These are phyloP conservation scores for Zygotorulaspora sp. DNA, from an alignment of 805 yeast genomes.

Conservation along the genomic window DNA sequence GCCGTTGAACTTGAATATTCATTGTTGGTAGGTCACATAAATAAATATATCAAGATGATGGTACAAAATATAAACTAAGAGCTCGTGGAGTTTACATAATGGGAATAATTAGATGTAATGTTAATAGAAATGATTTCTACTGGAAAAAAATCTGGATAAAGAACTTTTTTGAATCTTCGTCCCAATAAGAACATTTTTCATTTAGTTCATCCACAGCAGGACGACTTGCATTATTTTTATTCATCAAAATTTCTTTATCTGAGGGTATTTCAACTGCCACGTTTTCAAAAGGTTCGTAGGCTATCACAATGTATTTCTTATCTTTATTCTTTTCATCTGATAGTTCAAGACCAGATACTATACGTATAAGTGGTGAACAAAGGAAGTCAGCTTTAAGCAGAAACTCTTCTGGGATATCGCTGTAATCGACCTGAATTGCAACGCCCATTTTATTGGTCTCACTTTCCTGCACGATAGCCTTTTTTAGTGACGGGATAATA, in stretches of 20 bases:
- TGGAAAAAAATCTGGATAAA: slow-evolving; percentile 64
- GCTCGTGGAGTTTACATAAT: too few relatives aligned
- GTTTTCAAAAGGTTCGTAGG: slow-evolving; percentile 90
- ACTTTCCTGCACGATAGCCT: slow-evolving; percentile 65
- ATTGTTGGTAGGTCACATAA: slow-evolving; percentile 51
- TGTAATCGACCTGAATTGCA: slow-evolving; percentile 51
- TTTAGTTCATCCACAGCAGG: slow-evolving; percentile 36
- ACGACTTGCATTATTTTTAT: slow-evolving; percentile 29
- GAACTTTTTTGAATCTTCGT: slow-evolving; percentile 59
- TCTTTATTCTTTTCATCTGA: slow-evolving; percentile 45
- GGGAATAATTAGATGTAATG: not conserved
- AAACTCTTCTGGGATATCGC: slow-evolving; percentile 35
- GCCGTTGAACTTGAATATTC: slow-evolving; percentile 51
- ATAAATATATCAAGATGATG: slow-evolving; percentile 39
- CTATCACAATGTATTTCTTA: slow-evolving; percentile 59
- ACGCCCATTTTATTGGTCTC: slow-evolving; percentile 58
- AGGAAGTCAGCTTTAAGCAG: slow-evolving; percentile 2
- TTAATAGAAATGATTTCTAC: slow-evolving; percentile 1
- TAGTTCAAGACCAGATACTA: slow-evolving; percentile 77
- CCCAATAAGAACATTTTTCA: slow-evolving; percentile 64
- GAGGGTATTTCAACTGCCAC: slow-evolving; percentile 72
- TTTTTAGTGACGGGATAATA: slow-evolving; percentile 56
- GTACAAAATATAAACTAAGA: slow-evolving; percentile 17
- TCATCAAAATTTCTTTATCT: slow-evolving; percentile 41
- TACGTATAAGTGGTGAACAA: slow-evolving; percentile 55